phyloP scores from a whole-genome alignment of 2,329 filamentous ascomycete species.

The Helotiales sp. region DNA sequence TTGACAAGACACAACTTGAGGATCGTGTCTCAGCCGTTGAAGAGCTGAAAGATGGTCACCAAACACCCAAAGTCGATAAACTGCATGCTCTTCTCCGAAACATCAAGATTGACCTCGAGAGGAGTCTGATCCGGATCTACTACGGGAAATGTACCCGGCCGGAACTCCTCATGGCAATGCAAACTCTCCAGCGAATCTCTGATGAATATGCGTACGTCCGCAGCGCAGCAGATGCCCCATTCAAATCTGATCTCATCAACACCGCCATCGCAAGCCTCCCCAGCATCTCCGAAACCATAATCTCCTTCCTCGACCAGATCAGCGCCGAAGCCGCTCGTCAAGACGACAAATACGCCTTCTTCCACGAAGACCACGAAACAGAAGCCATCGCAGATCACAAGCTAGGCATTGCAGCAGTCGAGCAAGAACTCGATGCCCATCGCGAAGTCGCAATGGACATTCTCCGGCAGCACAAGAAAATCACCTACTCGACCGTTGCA shows the following conservation, averaged over 20 bases:
- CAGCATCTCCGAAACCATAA: conserved; percentile 72
- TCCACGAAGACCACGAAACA: conserved; percentile 84
- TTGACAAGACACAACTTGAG: conserved; percentile 76
- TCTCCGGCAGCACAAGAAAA: conserved; percentile 61
- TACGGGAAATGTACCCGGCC: conserved; percentile 94
- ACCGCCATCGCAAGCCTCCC: conserved; percentile 78
- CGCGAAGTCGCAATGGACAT: conserved; percentile 71
- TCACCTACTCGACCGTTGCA: conserved; percentile 81
- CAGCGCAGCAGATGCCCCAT: conserved; percentile 69
- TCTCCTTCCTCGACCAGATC: conserved; percentile 81
- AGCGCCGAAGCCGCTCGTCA: conserved; percentile 80
- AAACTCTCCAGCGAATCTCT: conserved; percentile 82
- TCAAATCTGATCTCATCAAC: conserved; percentile 71
- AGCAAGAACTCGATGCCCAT: conserved; percentile 85
- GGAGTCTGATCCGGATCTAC: conserved; percentile 92
- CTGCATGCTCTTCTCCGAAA: conserved; percentile 73
- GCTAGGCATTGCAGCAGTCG: conserved; percentile 86
- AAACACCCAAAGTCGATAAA: conserved; percentile 71
- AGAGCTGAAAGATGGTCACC: conserved; percentile 75
- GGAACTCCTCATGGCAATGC: conserved; percentile 83
- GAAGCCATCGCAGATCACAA: conserved; percentile 90
- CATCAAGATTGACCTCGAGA: conserved; percentile 83
- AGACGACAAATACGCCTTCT: conserved; percentile 95
- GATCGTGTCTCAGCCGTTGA: conserved; percentile 84
- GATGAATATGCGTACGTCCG: conserved; percentile 75